Percentiles rank a stretch among this genome's conserved stretches.
Conservation (phyloP, 495 filamentous ascomycete genomes). For the Penicillium crystallinum region DNA sequence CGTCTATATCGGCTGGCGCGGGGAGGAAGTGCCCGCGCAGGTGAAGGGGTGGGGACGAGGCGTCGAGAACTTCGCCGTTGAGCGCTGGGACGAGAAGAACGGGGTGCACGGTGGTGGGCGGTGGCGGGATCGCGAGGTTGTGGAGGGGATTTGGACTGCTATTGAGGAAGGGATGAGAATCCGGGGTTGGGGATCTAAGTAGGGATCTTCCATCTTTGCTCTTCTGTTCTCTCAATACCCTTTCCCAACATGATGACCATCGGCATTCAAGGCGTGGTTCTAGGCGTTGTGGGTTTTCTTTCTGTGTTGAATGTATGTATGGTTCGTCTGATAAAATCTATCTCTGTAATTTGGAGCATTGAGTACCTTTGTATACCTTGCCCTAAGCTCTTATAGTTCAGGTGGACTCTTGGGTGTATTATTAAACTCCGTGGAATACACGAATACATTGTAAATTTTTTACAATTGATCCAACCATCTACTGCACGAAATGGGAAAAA, state of each 20-base stretch:
- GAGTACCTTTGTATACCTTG: no score
- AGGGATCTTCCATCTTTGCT: conserved; percentile 4
- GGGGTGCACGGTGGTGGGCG: conserved; percentile 53
- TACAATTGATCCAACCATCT: background rate
- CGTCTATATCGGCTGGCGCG: conserved; percentile 86
- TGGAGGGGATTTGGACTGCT: conserved; percentile 85
- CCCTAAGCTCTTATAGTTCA: no score
- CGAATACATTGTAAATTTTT: no score
- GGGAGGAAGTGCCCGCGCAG: conserved; percentile 69
- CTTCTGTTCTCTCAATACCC: conserved; percentile 9
- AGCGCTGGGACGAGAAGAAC: conserved; percentile 67
- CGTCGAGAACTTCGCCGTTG: conserved; percentile 67
- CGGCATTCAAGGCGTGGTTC: conserved; percentile 11
- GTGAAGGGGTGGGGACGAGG: conserved; percentile 82
- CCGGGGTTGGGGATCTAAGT: conserved; percentile 68
- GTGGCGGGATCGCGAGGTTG: conserved; percentile 89
- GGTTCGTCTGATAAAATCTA: background rate
- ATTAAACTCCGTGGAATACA: no score
- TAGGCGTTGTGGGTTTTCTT: conserved; percentile 4
- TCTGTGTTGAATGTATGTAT: background rate
- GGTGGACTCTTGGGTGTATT: no score
- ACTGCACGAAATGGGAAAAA: background rate
- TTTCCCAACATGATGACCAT: conserved; percentile 12
- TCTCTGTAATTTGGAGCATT: background rate
- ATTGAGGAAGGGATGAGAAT: conserved; percentile 85